phyloP scores from a whole-genome alignment of 108 stramenopile species.

The Aurantiochytrium sp. region DNA sequence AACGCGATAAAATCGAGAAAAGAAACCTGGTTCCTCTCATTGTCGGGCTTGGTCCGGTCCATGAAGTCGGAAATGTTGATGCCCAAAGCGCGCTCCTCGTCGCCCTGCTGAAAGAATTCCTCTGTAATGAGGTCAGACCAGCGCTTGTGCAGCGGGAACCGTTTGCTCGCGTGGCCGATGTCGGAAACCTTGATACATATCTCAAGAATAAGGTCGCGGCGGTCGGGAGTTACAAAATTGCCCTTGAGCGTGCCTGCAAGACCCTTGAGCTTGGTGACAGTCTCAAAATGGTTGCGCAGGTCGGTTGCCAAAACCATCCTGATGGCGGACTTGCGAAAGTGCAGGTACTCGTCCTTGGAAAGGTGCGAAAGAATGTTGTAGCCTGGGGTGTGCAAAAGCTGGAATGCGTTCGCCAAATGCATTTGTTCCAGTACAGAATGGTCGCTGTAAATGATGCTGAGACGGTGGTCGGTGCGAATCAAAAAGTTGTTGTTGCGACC shows the following conservation, averaged over 20 bases:
- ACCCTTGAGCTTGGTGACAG: not conserved
- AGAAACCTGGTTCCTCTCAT: slow-evolving; percentile 38
- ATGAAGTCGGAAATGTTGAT: slow-evolving; percentile 26
- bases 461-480: slow-evolving; percentile 27
- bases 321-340: slow-evolving; percentile 28
- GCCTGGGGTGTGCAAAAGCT: slow-evolving; percentile 30
- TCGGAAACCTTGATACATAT: slow-evolving; percentile 31
- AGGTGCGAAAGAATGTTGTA: slow-evolving; percentile 27
- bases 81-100: slow-evolving; percentile 18
- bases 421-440: slow-evolving; percentile 48
- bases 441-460: slow-evolving; percentile 53
- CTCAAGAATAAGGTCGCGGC: slow-evolving; percentile 21
- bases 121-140: slow-evolving; percentile 24
- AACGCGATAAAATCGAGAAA: slow-evolving; percentile 44
- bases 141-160: not conserved
- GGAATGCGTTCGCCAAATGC: slow-evolving; percentile 46
- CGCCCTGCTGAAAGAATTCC: slow-evolving; percentile 37
- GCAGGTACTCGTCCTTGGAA: not conserved
- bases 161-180: slow-evolving; percentile 4
- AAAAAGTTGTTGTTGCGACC: slow-evolving; percentile 53
- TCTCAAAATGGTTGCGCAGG: slow-evolving; percentile 23
- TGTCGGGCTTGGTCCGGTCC: slow-evolving; percentile 23
- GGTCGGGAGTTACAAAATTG: not conserved
- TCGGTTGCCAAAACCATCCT: slow-evolving; percentile 45
- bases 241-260: not conserved